These are phyloP conservation scores for Hypoxylon fuscum DNA, from an alignment of 495 filamentous ascomycete genomes.

Conservation along the genomic window DNA sequence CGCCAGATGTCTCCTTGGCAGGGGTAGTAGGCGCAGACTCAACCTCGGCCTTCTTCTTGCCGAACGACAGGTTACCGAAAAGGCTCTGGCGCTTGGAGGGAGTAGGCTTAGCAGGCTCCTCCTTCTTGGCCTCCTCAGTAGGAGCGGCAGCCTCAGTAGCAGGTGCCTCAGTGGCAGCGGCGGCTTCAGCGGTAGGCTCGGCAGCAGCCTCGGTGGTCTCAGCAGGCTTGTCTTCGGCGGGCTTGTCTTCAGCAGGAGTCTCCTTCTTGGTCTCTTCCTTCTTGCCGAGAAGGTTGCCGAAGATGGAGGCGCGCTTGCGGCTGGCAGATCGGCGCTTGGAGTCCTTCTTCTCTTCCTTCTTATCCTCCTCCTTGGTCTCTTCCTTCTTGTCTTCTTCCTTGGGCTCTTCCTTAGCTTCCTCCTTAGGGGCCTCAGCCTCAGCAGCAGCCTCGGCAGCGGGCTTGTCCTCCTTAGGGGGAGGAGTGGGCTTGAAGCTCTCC, in stretches of 20 bases:
- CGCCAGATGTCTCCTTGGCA: slow-evolving; percentile 45
- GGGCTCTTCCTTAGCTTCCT: slow-evolving; percentile 55
- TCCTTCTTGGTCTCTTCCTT: slow-evolving; percentile 74
- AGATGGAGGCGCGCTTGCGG: slow-evolving; percentile 86
- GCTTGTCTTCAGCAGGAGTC: slow-evolving; percentile 58
- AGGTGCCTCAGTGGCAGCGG: slow-evolving; percentile 40
- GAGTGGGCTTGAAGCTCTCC: slow-evolving; percentile 72
- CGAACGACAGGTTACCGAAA: slow-evolving; percentile 61
- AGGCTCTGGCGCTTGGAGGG: slow-evolving; percentile 59
- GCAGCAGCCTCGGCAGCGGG: slow-evolving; percentile 48
- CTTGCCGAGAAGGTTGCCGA: slow-evolving; percentile 78
- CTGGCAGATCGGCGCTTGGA: slow-evolving; percentile 78
- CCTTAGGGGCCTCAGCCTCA: slow-evolving; percentile 56
- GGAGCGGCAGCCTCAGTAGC: slow-evolving; percentile 45
- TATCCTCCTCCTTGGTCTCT: slow-evolving; percentile 51
- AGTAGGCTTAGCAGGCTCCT: slow-evolving; percentile 47
- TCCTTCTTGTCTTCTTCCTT: slow-evolving; percentile 56
- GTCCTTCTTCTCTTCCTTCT: slow-evolving; percentile 61
- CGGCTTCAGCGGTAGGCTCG: slow-evolving; percentile 35
- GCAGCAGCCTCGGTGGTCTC: slow-evolving; percentile 37
- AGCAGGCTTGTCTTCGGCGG: slow-evolving; percentile 49
- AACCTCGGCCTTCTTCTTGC: slow-evolving; percentile 59
- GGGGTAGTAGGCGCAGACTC: slow-evolving; percentile 48
- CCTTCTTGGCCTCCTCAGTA: slow-evolving; percentile 47
- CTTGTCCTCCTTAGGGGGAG: slow-evolving; percentile 58